Conservation (phyloP, 306 rosid species). For the Lathyrus sativus region DNA sequence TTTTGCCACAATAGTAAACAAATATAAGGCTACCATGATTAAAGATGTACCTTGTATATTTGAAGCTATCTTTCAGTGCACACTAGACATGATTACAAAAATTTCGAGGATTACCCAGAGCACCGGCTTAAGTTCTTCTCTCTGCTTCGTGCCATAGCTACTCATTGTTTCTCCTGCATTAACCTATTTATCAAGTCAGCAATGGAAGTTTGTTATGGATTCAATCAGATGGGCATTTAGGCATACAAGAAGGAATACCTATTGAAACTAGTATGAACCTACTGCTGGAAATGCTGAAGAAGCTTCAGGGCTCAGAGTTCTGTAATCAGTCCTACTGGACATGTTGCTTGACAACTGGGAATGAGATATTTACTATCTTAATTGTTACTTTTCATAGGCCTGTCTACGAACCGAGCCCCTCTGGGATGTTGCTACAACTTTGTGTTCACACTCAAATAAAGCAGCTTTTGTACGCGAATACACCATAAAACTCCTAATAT, state of each 20-base stretch:
- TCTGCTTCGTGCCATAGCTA: conserved; percentile 89
- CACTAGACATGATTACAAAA: conserved; percentile 94
- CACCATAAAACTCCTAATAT: conserved; percentile 95
- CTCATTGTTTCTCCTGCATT: conserved; percentile 92
- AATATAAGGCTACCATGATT: conserved; percentile 84
- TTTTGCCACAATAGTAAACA: conserved; percentile 92
- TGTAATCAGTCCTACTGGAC: conserved; percentile 59
- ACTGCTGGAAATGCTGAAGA: conserved; percentile 78
- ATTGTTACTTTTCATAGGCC: conserved; percentile 97
- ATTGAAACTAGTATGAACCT: conserved; percentile 90
- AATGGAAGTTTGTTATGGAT: conserved; percentile 95
- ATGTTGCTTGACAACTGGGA: conserved; percentile 80
- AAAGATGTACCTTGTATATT: conserved; percentile 95
- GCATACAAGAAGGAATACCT: conserved; percentile 93
- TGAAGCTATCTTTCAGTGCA: no score
- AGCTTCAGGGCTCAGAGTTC: conserved; percentile 80
- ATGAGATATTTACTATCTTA: conserved; percentile 90
- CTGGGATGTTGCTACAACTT: conserved; percentile 75
- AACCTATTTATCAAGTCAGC: conserved; percentile 85
- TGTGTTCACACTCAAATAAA: conserved; percentile 67
- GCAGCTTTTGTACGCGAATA: conserved; percentile 74
- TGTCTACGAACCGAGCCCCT: conserved; percentile 78
- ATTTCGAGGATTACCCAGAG: conserved; percentile 97
- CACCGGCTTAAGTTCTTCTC: conserved; percentile 98
- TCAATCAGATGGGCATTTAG: conserved; percentile 97